Base-by-base conservation (phyloP, 2,329 filamentous ascomycete species). In the Coccinonectria pachysandricola region DNA sequence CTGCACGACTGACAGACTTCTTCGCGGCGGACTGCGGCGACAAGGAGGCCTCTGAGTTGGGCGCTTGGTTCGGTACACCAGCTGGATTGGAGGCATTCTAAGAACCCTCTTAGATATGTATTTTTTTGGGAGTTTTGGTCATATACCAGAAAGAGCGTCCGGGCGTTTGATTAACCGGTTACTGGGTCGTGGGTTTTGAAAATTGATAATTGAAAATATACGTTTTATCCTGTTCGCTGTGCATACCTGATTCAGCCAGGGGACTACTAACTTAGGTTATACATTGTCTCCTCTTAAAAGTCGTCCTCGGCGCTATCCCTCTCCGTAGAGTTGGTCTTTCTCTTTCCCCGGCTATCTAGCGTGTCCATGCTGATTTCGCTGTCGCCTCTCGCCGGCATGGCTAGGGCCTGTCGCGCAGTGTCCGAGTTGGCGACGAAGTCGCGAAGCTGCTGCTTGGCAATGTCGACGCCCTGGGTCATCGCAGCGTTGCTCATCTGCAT, bases 401-500 rank as follows among this genome's bases (percentile, higher is more conserved):
- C 77, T 50, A 94, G 73, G 1, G 86, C 86, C 52, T 88, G 78
- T 24, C 84, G 66, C 3, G 85, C 86, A 8, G 79, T 80, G 43
- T 94, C 85, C n/a, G 78, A 84, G 44, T 72, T 79, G 59, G 87
- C 83, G 31, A 96, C 67, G 48, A 95, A 95, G 16, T 94, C 85
- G 13, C 88, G 75, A 23, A 96, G 71, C 44, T 82, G 79, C 61
- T 91, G 80, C 64, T 94, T 95, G 50, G 84, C 83, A 41, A 98
- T 85, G 43, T 93, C 85, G 15, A 94, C 48, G 6, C 83, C 91
- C 59, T 98, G 91, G 36, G 70, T 68, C 24, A 75, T 79, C 4
- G 91, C 91, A 9, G 91, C 91, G 43, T 91, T 91, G 40, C 75
- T 73, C 84, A 98, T 95, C 50, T 92, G 86, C 43, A 92, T 65